Conservation (phyloP, 805 yeast genomes). For the Saturnispora diversa region DNA sequence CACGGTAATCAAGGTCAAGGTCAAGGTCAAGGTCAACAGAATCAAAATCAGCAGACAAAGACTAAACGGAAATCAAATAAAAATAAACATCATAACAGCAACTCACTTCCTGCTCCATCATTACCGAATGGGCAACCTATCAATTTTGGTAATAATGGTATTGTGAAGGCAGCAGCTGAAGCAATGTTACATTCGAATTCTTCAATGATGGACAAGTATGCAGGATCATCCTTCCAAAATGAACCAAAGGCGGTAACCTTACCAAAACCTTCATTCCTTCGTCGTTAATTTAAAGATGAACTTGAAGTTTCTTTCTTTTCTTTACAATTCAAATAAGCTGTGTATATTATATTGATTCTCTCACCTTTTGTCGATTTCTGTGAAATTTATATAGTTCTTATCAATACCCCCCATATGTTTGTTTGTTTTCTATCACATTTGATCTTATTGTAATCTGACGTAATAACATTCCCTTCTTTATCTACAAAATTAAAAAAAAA, state of each 20-base stretch:
- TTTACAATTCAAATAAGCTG: no score
- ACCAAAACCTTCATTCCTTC: slow-evolving; percentile 46
- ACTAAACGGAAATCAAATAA: no score
- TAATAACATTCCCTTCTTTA: no score
- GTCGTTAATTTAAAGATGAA: neutral
- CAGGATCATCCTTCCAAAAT: slow-evolving; percentile 50
- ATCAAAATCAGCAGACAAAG: neutral
- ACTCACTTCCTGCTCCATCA: no score
- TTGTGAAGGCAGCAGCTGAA: slow-evolving; percentile 10
- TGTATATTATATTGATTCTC: no score
- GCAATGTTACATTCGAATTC: slow-evolving; percentile 13
- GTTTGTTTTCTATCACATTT: no score
- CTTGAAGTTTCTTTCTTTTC: no score
- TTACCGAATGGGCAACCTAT: slow-evolving; percentile 17
- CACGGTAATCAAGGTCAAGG: slow-evolving; percentile 13
- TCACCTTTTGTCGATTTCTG: no score
- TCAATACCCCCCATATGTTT: no score
- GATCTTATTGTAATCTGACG: no score
- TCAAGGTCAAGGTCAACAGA: slow-evolving; percentile 2
- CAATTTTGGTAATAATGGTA: slow-evolving; percentile 11
- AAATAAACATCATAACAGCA: slow-evolving; percentile 15
- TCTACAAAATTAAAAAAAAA: no score
- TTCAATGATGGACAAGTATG: slow-evolving; percentile 31
- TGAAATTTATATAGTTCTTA: no score
- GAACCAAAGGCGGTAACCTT: slow-evolving; percentile 49